Conservation (phyloP, 2,329 filamentous ascomycete species). For the Catunica adiposa region DNA sequence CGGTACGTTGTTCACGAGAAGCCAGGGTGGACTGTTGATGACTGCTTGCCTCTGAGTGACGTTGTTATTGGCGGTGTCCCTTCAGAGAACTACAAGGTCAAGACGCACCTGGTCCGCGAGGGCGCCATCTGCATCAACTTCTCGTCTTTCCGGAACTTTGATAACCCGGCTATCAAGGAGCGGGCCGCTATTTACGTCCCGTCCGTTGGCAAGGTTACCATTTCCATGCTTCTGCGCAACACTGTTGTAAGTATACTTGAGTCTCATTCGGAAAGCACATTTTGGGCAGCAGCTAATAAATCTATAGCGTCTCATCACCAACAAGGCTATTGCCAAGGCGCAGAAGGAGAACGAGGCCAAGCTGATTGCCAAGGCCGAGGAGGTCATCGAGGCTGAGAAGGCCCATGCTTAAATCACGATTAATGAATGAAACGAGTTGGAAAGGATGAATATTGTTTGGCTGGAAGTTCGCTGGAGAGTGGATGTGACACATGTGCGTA, state of each 20-base stretch:
- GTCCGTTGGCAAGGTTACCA: slow-evolving; percentile 94
- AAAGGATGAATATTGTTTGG: not conserved
- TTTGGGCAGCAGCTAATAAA: not conserved
- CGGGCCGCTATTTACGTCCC: slow-evolving; percentile 95
- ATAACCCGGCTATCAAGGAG: slow-evolving; percentile 68
- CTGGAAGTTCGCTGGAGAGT: no score
- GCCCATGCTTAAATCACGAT: not conserved
- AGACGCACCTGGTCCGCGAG: slow-evolving; percentile 64
- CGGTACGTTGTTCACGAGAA: slow-evolving; percentile 79
- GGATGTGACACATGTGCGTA: not conserved
- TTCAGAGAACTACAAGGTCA: slow-evolving; percentile 75
- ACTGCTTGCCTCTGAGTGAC: slow-evolving; percentile 76
- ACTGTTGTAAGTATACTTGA: slow-evolving; percentile 51
- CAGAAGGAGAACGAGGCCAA: slow-evolving; percentile 20
- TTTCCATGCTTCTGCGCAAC: slow-evolving; percentile 78
- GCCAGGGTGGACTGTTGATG: slow-evolving; percentile 59
- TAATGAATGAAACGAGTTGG: not conserved
- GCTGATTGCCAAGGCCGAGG: slow-evolving; percentile 9
- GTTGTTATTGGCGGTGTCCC: slow-evolving; percentile 92
- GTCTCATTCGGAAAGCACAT: not conserved
- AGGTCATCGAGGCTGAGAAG: slow-evolving; percentile 4
- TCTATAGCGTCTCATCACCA: slow-evolving; percentile 34
- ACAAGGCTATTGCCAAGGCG: slow-evolving; percentile 23
- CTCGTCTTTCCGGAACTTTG: slow-evolving; percentile 88
- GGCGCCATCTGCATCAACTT: slow-evolving; percentile 99